Evolutionary conservation across 495 filamentous ascomycete genomes (phyloP).

Genomic region (Neurospora sp.): DNA sequence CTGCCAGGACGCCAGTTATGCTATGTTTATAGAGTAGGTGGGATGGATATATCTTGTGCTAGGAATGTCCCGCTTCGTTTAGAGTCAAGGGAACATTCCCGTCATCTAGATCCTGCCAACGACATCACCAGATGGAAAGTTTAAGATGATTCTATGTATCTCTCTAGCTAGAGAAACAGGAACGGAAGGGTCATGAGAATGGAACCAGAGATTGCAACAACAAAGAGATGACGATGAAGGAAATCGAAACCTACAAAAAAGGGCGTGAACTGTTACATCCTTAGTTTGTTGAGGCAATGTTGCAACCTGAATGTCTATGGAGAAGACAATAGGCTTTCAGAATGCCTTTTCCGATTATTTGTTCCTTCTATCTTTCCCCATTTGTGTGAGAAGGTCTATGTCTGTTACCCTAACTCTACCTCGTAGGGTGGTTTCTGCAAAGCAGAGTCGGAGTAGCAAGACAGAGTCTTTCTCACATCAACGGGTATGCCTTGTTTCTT

Average conservation of each 20-base stretch:
- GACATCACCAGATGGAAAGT: neutral
- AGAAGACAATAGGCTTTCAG: neutral
- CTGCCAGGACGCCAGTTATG: neutral
- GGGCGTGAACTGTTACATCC: neutral
- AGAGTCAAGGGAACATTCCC: neutral
- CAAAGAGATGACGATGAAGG: neutral
- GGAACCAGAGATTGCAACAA: neutral
- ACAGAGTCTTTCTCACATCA: neutral
- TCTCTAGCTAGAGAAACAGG: neutral
- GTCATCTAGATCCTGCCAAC: neutral
- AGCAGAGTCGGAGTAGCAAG: neutral
- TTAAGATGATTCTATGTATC: neutral
- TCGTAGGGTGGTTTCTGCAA: neutral
- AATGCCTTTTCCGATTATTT: neutral
- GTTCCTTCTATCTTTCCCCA: neutral
- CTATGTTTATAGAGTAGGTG: neutral
- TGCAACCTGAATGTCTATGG: neutral
- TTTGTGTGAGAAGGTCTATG: neutral
- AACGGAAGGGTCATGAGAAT: neutral
- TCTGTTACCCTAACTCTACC: neutral
- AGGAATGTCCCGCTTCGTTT: neutral
- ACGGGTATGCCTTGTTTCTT: neutral
- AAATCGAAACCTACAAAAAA: neutral
- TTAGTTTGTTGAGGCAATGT: neutral
- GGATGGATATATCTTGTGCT: neutral